Base-by-base conservation (phyloP, 2,329 filamentous ascomycete genomes). In the Neonectria magnoliae region DNA sequence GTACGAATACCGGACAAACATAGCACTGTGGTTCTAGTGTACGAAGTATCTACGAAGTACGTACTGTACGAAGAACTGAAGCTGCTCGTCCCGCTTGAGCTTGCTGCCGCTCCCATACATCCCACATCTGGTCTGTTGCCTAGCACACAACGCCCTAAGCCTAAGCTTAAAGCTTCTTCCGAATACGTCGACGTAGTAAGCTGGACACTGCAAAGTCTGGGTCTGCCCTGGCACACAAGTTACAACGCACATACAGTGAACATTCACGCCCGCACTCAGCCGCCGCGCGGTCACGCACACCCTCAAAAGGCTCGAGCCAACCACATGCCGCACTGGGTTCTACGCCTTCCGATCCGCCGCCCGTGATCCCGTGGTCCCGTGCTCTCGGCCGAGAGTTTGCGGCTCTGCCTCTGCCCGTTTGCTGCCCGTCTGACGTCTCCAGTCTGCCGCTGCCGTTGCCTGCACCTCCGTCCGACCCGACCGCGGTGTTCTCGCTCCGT, bases 31-130 rank as follows among this genome's bases (percentile, higher is more conserved):
- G 5, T 25, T 25, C 25, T 5, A 25, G 25, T 25, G 25, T 25
- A 25, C 25, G 25, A 25, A 25, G 25, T 25, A 25, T 25, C 25
- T 25, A 25, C 25, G 25, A 25, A 25, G 25, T 6, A 25, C 25
- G 25, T 25, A 36, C 33, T 36, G 33, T 16, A 38, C 36, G 36
- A 38, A 38, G 16, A 38, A 38, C 36, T 38, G 36, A 38, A 38
- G 36, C n/a, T 38, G 33, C 20, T 20, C 57, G 27, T 38, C 36
- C 31, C 47, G 41, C 41, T 42, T 50, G 60, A 38, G 48, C 56
- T 64, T 52, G 63, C 65, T 61, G 50, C 57, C 22, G 57, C 42
- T 58, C 69, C 67, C 58, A 71, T 71, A 73, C 71, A 69, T 73
- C 36, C 27, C 48, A 51, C 48, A 68, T 71, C 70, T 64, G 66